phyloP scores from a whole-genome alignment of 805 yeast species.

The Zygoascus bituminiphila region DNA sequence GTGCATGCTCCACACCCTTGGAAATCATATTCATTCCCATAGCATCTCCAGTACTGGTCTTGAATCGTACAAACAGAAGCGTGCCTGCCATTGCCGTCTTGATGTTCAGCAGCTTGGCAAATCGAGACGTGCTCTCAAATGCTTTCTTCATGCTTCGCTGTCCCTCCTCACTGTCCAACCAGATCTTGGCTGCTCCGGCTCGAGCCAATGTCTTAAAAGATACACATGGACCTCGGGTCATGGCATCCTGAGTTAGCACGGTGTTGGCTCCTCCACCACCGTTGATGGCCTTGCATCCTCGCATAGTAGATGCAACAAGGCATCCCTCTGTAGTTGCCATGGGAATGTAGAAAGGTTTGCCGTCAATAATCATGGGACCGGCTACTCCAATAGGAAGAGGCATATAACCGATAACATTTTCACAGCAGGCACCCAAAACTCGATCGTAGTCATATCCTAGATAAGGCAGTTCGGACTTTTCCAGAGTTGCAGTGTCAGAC shows the following conservation, averaged over 20 bases:
- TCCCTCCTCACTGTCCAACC: slow-evolving; percentile 96
- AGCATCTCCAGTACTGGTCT: slow-evolving; percentile 99
- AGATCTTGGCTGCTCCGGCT: slow-evolving; percentile 90
- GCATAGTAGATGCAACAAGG: slow-evolving; percentile 94
- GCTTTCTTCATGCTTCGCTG: slow-evolving; percentile 70
- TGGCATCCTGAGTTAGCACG: slow-evolving; percentile 89
- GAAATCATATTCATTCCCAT: slow-evolving; percentile 99
- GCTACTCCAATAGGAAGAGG: slow-evolving; percentile 98
- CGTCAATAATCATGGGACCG: slow-evolving; percentile 91
- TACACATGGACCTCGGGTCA: slow-evolving; percentile 99
- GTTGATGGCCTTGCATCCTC: slow-evolving; percentile 97
- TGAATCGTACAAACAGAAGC: slow-evolving; percentile 78
- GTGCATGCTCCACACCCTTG: slow-evolving; percentile 88
- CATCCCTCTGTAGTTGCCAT: slow-evolving; percentile 99
- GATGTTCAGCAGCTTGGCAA: slow-evolving; percentile 86
- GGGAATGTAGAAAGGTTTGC: slow-evolving; percentile 81
- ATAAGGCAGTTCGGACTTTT: slow-evolving; percentile 67
- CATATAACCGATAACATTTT: slow-evolving; percentile 92
- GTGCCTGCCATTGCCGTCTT: slow-evolving; percentile 95
- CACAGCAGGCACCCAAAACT: slow-evolving; percentile 98
- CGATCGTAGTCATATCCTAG: slow-evolving; percentile 83
- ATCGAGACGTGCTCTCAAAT: slow-evolving; percentile 93
- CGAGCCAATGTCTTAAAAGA: slow-evolving; percentile 71
- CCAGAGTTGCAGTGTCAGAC: slow-evolving; percentile 74
- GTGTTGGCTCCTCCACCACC: slow-evolving; percentile 95